Conservation (phyloP, 2,329 filamentous ascomycete species). For the Erysiphe pulchra region DNA sequence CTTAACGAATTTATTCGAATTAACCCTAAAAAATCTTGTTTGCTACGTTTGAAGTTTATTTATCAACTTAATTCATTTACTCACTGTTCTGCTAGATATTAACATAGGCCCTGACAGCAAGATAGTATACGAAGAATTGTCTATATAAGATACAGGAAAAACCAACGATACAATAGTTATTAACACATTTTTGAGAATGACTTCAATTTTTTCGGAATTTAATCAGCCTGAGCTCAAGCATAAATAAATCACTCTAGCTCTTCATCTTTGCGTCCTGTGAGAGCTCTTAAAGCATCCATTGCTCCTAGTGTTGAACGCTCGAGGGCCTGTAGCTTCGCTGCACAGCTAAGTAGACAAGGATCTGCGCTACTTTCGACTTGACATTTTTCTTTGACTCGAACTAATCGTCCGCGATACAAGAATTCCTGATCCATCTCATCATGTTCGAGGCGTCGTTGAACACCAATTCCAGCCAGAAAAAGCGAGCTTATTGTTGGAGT, state of each 20-base stretch:
- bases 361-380: slow-evolving; percentile 52
- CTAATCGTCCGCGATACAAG: slow-evolving; percentile 29
- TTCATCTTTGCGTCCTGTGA: slow-evolving; percentile 31
- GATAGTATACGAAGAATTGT: no score
- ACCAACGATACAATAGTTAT: no score
- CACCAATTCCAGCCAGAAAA: slow-evolving; percentile 44
- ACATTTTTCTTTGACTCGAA: slow-evolving; percentile 73
- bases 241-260: neutral
- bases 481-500: slow-evolving; percentile 36
- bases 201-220: no score
- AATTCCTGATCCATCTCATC: slow-evolving; percentile 65
- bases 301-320: slow-evolving; percentile 46
- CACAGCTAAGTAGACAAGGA: slow-evolving; percentile 58
- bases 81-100: no score
- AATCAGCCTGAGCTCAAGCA: neutral
- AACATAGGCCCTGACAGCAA: no score
- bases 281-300: slow-evolving; percentile 44
- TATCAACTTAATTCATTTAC: no score
- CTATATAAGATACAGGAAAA: no score
- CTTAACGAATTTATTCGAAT: no score
- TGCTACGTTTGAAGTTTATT: no score
- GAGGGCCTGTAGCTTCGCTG: slow-evolving; percentile 59
- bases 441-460: slow-evolving; percentile 36
- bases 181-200: no score
- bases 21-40: no score